Evolutionary conservation across 192 early-diverging fungal species (phyloP).

Genomic region (Entomortierella parvispora): DNA sequence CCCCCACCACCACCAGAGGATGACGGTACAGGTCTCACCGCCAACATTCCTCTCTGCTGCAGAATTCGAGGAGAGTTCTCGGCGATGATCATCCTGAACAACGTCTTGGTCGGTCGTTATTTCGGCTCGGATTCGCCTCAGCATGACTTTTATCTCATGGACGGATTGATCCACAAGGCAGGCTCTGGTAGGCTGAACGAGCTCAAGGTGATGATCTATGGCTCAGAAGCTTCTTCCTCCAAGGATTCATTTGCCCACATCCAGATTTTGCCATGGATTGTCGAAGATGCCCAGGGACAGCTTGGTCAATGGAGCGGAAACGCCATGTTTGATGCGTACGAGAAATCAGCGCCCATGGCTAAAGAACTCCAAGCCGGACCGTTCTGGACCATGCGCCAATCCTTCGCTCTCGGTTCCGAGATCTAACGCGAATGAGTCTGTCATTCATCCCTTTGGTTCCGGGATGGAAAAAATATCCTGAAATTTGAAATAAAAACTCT

Average conservation of each 20-base stretch:
- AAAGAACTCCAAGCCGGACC: constrained; percentile 4
- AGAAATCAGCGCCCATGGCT: neutral
- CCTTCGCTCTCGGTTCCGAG: constrained; percentile 1
- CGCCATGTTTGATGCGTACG: constrained; percentile 14
- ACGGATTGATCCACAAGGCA: constrained; percentile 56
- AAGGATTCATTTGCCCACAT: neutral
- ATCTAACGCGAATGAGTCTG: no score
- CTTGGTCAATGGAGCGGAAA: constrained; percentile 43
- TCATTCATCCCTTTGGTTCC: neutral
- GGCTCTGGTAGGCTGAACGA: constrained; percentile 38
- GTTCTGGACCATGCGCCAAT: constrained; percentile 35
- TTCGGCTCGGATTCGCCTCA: constrained; percentile 76
- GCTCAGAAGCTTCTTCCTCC: neutral
- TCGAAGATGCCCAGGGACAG: constrained; percentile 40
- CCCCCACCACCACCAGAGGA: neutral
- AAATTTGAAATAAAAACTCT: neutral
- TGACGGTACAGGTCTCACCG: neutral
- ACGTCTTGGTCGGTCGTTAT: constrained; percentile 73
- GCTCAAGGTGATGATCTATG: constrained; percentile 61
- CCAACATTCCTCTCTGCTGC: constrained; percentile 70
- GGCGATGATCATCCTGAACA: constrained; percentile 76
- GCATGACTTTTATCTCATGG: constrained; percentile 74
- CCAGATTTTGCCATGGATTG: constrained; percentile 29
- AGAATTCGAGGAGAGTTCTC: constrained; percentile 73
- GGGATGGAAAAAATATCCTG: neutral